Conservation (phyloP, 805 yeast species). For the Candida golubevii region DNA sequence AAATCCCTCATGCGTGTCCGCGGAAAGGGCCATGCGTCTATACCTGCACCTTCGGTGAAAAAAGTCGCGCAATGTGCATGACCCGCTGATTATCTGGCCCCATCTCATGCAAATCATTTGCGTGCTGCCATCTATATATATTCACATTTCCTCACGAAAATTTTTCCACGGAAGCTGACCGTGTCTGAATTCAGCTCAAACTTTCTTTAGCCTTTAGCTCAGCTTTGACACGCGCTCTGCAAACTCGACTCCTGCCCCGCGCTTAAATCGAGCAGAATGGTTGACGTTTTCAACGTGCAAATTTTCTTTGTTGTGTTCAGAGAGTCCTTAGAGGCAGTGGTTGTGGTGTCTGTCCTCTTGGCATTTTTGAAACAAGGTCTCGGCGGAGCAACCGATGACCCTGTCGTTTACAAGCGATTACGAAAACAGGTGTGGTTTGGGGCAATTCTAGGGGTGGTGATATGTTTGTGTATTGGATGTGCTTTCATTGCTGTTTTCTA, state of each 20-base stretch:
- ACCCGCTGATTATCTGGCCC: background rate
- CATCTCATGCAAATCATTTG: background rate
- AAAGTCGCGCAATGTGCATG: background rate
- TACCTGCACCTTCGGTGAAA: background rate
- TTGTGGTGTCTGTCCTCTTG: constrained; percentile 83
- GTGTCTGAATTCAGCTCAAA: background rate
- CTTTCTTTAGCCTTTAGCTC: no score
- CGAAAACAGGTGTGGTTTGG: constrained; percentile 88
- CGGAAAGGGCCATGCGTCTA: no score
- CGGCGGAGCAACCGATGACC: constrained; percentile 47
- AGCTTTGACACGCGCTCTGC: no score
- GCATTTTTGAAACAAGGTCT: constrained; percentile 90
- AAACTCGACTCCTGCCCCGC: no score
- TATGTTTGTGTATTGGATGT: constrained; percentile 84
- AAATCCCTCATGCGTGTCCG: no score
- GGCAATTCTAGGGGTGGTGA: constrained; percentile 61
- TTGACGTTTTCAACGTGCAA: constrained; percentile 60
- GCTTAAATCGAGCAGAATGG: constrained; percentile 28
- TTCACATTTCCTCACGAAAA: background rate
- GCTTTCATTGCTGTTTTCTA: constrained; percentile 95
- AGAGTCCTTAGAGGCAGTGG: constrained; percentile 89
- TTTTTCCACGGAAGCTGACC: background rate
- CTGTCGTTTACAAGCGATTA: constrained; percentile 55
- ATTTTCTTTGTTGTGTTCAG: constrained; percentile 90
- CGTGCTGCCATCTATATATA: background rate